Conservation (phyloP, 129 eudicot genomes). For the Escallonia rubra region DNA sequence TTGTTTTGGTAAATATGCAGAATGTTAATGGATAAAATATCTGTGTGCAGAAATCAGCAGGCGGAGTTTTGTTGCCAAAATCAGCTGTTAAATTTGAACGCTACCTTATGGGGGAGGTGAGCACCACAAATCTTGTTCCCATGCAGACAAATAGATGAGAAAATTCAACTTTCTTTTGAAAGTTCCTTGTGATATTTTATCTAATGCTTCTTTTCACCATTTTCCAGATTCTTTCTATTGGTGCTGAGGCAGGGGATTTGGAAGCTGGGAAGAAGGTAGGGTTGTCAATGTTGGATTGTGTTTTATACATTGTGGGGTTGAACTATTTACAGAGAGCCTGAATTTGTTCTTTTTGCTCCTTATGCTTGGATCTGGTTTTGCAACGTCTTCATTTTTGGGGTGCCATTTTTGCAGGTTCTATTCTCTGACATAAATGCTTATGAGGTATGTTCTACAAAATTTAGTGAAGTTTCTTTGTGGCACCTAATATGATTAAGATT, state of each 20-base stretch:
- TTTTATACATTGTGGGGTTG: neutral
- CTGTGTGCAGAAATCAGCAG: constrained; percentile 83
- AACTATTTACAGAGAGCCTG: neutral
- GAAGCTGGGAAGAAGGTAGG: constrained; percentile 92
- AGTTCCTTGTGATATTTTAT: neutral
- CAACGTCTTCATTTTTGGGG: neutral
- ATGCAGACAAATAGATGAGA: neutral
- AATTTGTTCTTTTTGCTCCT: neutral
- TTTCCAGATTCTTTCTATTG: constrained; percentile 78
- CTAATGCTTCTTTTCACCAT: neutral
- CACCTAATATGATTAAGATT: neutral
- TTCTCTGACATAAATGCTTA: constrained; percentile 90
- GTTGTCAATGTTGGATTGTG: neutral
- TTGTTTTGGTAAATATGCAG: no score
- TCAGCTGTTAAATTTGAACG: constrained; percentile 96
- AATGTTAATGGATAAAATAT: neutral
- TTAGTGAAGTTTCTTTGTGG: neutral
- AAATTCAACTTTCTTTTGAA: neutral
- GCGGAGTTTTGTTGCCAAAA: constrained; percentile 91
- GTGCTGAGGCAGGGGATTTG: constrained; percentile 68
- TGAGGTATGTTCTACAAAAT: constrained; percentile 40
- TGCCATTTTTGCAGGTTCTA: constrained; percentile 61
- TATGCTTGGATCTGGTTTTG: neutral
- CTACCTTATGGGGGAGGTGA: constrained; percentile 94
- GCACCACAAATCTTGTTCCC: neutral